Evolutionary conservation across 768 basidiomycete species (phyloP).

Genomic region (Boletus insuetus): DNA sequence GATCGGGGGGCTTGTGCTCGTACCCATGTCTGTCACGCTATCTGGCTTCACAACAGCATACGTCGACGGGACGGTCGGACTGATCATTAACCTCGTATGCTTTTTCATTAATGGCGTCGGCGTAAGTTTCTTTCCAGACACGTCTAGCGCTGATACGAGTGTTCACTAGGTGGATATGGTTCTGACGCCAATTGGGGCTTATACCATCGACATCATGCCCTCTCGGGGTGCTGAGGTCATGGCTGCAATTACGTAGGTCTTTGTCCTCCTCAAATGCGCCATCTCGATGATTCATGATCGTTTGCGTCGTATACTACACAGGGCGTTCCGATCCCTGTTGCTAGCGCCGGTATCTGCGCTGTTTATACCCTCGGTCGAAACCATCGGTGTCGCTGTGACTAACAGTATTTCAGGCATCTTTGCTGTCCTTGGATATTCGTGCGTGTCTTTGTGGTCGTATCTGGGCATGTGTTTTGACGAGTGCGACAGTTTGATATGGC

Average conservation of each 20-base stretch:
- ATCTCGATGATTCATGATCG: not conserved
- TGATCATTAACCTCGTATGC: constrained; percentile 50
- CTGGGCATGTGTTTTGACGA: not conserved
- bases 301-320: not conserved
- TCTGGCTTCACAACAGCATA: constrained; percentile 52
- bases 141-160: not conserved
- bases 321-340: constrained; percentile 25
- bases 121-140: constrained; percentile 35
- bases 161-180: constrained; percentile 50
- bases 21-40: constrained; percentile 49
- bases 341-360: constrained; percentile 14
- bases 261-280: not conserved
- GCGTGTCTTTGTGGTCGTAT: constrained; percentile 22
- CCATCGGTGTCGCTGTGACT: constrained; percentile 49
- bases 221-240: constrained; percentile 60
- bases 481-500: constrained; percentile 44
- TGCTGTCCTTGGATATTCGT: constrained; percentile 53
- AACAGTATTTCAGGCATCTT: constrained; percentile 46
- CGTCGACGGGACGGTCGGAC: constrained; percentile 47
- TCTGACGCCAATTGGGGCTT: constrained; percentile 53
- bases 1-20: constrained; percentile 43
- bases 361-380: constrained; percentile 44
- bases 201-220: constrained; percentile 60
- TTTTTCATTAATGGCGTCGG: constrained; percentile 67
- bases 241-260: constrained; percentile 52